Conservation (phyloP, 169 alveolate genomes). For the Plasmodium knowlesi region DNA sequence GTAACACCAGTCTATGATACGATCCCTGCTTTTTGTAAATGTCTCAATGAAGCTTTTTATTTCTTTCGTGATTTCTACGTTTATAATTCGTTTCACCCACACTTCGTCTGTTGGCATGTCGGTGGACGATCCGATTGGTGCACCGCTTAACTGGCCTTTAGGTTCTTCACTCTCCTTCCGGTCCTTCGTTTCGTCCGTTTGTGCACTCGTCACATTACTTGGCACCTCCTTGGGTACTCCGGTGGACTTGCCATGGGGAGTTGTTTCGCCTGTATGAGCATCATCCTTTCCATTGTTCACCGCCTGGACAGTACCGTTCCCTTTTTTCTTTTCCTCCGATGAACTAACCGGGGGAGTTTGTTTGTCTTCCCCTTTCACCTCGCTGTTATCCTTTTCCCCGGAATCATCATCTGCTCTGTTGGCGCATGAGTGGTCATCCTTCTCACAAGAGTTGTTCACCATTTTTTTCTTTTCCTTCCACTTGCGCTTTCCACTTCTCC, state of each 20-base stretch:
- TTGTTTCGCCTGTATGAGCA: neutral
- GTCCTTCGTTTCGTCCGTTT: neutral
- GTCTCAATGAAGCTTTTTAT: conserved; percentile 19
- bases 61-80: conserved; percentile 54
- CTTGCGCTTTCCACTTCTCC: neutral
- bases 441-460: neutral
- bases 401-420: neutral
- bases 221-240: neutral
- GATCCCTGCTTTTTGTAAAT: conserved; percentile 17
- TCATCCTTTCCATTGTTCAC: neutral
- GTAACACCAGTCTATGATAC: conserved; percentile 39
- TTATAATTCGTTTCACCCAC: conserved; percentile 54
- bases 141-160: neutral
- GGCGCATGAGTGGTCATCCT: neutral
- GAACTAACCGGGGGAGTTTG: neutral
- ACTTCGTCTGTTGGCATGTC: neutral
- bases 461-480: neutral
- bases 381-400: neutral
- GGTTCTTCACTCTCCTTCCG: neutral
- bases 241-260: neutral
- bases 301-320: neutral
- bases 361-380: neutral
- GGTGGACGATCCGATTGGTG: neutral
- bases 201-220: neutral
- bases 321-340: neutral